Evolutionary conservation across 805 yeast species (phyloP).

Genomic region (Starmera dryadoides): DNA sequence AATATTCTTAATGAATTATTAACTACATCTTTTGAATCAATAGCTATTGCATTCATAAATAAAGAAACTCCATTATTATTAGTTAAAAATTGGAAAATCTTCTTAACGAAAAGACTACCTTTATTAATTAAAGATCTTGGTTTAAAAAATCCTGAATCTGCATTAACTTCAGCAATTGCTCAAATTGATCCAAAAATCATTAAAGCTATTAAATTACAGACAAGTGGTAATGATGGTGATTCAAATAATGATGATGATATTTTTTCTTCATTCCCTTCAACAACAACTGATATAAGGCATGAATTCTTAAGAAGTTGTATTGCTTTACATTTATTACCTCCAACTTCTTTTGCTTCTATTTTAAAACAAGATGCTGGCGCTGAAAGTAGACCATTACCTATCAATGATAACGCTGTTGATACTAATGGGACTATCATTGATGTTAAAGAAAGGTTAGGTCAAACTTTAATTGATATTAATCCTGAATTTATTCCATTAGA

Average conservation of each 20-base stretch:
- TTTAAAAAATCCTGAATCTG: slow-evolving; percentile 19
- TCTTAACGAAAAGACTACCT: slow-evolving; percentile 40
- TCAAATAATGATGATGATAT: slow-evolving; percentile 34
- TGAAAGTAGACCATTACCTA: slow-evolving; percentile 24
- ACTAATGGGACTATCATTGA: slow-evolving; percentile 25
- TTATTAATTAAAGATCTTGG: slow-evolving; percentile 29
- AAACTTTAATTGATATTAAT: slow-evolving; percentile 29
- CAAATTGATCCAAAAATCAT: slow-evolving; percentile 28
- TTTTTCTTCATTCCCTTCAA: slow-evolving; percentile 43
- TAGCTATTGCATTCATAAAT: slow-evolving; percentile 28
- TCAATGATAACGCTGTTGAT: slow-evolving; percentile 26
- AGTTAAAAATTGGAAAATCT: slow-evolving; percentile 36
- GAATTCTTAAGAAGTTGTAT: slow-evolving; percentile 42
- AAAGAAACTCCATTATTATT: slow-evolving; percentile 25
- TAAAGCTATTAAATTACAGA: slow-evolving; percentile 16
- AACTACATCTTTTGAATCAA: slow-evolving; percentile 36
- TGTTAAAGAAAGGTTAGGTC: slow-evolving; percentile 19
- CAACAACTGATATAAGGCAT: slow-evolving; percentile 40
- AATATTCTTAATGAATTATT: slow-evolving; percentile 31
- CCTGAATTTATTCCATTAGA: slow-evolving; percentile 43
- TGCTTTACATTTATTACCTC: slow-evolving; percentile 30
- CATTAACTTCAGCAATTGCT: slow-evolving; percentile 21
- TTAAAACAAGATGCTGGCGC: slow-evolving; percentile 33
- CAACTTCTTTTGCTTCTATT: slow-evolving; percentile 23
- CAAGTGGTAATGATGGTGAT: slow-evolving; percentile 9